Base-by-base conservation (phyloP, 768 basidiomycete genomes). In the Xerocomus potaroensis region DNA sequence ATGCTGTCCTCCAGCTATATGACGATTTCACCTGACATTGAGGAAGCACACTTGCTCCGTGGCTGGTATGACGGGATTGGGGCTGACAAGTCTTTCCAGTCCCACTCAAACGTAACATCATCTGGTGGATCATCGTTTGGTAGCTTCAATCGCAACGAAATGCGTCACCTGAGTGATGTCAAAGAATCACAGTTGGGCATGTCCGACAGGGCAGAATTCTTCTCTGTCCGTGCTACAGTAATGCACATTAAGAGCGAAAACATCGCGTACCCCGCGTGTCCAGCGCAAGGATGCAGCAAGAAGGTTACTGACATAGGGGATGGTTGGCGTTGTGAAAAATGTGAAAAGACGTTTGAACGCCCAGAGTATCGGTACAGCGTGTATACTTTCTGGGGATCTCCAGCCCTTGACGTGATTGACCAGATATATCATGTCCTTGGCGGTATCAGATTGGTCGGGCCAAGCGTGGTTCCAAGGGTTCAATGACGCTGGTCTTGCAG, bases 391-490 rank as follows among this genome's bases (percentile, higher is more conserved):
- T 23, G 32, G 29, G 8, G 1, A 8, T 34, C 45, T 45, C 23
- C 38, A 34, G 21, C 43, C 47, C 5, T 32, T 48, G 48, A 54
- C 37, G 26, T 1, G 16, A 47, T 23, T 22, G 31, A 4, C 11
- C 47, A 88, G 87, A 43, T 91, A 87, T 55, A 83, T 95, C 59
- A 75, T 98, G 54, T 78, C 82, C 31, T 74, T 96, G 71, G 89
- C 88, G 38, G 84, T 91, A 3, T 79, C 90, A n/a, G 96, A 99
- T 65, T 79, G 83, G 70, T 88, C 91, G 15, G 84, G 82, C 18
- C 90, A 94, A 65, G 77, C 82, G 15, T 98, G 95, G 95, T 71
- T 97, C 36, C 89, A 90, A 52, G 91, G 88, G 4, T 99, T 99
- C 75, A 95, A 99, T 62, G 95, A 98, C 6, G 80, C 86, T 27